Conservation (phyloP, 345 rosid genomes). For the Eucalyptus regnans region DNA sequence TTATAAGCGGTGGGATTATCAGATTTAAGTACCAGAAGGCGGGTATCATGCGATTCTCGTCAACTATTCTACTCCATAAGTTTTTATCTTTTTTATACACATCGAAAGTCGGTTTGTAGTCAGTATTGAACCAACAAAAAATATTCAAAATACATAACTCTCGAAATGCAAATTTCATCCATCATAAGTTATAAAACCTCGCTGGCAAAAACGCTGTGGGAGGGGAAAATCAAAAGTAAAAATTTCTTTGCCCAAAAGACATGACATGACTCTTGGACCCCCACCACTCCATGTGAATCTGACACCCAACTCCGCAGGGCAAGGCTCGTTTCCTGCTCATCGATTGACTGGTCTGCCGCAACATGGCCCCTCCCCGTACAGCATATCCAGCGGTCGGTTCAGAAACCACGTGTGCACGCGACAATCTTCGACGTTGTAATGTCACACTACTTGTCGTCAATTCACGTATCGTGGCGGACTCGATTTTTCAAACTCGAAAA, state of each 20-base stretch:
- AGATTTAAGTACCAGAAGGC: too few relatives aligned
- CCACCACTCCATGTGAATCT: background rate
- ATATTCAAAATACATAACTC: too few relatives aligned
- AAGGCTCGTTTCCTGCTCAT: background rate
- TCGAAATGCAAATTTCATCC: background rate
- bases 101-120: background rate
- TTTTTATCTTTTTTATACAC: fast-evolving
- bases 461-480: background rate
- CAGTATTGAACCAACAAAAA: background rate
- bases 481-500: background rate
- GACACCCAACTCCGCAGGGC: background rate
- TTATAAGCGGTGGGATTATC: too few relatives aligned
- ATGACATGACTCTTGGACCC: background rate
- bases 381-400: background rate
- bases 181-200: background rate
- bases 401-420: background rate
- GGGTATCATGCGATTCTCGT: too few relatives aligned
- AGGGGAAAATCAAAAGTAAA: background rate
- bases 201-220: background rate
- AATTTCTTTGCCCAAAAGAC: background rate
- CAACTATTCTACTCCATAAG: too few relatives aligned
- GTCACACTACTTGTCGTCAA: background rate
- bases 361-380: background rate
- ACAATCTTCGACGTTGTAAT: background rate
- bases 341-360: background rate